Evolutionary conservation across 441 rosid genomes (phyloP).

Genomic region (Pelargonium fulgidum): DNA sequence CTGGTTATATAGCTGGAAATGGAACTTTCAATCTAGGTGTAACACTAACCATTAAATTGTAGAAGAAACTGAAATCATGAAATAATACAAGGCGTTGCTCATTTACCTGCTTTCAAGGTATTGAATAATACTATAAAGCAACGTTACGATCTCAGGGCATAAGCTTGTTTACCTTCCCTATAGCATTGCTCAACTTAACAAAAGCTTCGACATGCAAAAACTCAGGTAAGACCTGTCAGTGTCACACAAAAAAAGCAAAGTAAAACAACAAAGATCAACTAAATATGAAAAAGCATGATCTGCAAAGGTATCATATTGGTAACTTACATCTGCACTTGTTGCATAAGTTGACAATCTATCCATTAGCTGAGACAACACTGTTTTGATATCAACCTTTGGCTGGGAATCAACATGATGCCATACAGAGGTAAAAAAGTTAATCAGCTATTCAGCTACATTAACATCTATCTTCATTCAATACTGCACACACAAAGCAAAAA

Average conservation of each 20-base stretch:
- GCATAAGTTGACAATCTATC: constrained; percentile 68
- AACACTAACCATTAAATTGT: neutral
- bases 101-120: neutral
- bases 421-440: constrained; percentile 10
- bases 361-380: constrained; percentile 56
- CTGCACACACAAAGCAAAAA: neutral
- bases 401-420: constrained; percentile 26
- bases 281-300: constrained; percentile 13
- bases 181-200: constrained; percentile 56
- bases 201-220: constrained; percentile 75
- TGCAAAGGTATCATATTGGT: constrained; percentile 13
- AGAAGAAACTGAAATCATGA: neutral
- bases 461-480: neutral
- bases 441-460: neutral
- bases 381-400: constrained; percentile 61
- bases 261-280: constrained; percentile 5
- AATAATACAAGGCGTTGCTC: neutral
- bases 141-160: constrained; percentile 15
- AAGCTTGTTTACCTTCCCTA: constrained; percentile 45
- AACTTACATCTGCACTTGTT: constrained; percentile 54
- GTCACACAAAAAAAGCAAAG: constrained; percentile 17
- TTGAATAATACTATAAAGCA: constrained; percentile 12
- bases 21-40: neutral
- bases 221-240: constrained; percentile 47
- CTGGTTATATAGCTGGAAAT: neutral